Percentiles rank a stretch among this genome's conserved stretches.
Conservation (phyloP, 345 rosid genomes). For the Ailanthus altissimus region DNA sequence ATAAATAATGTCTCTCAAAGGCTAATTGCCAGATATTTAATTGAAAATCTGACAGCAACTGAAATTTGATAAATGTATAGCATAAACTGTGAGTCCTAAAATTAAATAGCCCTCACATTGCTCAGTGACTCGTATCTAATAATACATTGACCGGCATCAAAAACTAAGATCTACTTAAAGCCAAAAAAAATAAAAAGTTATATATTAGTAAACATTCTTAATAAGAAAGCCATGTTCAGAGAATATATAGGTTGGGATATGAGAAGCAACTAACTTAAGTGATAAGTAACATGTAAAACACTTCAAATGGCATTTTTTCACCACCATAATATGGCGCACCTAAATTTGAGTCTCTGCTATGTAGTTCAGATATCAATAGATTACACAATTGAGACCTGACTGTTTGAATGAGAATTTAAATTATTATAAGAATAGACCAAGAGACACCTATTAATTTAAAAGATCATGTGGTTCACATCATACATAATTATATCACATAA, state of each 20-base stretch:
- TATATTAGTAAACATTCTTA: neutral
- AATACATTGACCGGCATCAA: neutral
- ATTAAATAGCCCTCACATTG: neutral
- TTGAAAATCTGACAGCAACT: neutral
- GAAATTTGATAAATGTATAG: no score
- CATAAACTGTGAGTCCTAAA: no score
- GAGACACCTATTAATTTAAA: neutral
- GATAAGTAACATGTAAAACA: neutral
- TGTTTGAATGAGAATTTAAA: neutral
- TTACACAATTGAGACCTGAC: neutral
- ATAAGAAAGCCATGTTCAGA: neutral
- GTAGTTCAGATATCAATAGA: neutral
- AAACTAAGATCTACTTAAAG: neutral
- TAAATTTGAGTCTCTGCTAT: neutral
- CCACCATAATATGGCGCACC: neutral
- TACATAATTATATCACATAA: neutral
- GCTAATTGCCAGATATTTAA: neutral
- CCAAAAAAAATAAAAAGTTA: neutral
- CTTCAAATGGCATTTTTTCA: neutral
- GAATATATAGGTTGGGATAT: neutral
- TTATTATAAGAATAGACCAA: neutral
- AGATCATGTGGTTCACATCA: neutral
- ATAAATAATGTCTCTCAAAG: neutral
- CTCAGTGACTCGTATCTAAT: no score
- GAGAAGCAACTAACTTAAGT: neutral